Conservation (phyloP, 805 yeast genomes). For the Sugiyamaella mastotermitis region DNA sequence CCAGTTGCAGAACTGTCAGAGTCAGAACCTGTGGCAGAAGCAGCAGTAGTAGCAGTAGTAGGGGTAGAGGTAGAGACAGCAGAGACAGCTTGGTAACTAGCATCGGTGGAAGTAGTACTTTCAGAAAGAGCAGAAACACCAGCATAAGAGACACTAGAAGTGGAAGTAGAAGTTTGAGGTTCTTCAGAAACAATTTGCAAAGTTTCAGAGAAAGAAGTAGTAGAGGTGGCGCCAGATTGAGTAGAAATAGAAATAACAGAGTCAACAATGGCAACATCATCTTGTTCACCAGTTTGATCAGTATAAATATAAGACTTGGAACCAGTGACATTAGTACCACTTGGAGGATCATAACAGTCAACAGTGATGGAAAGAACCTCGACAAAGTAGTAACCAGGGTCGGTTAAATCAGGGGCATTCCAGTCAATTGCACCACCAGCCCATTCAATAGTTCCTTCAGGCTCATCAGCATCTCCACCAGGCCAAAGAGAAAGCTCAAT, state of each 20-base stretch:
- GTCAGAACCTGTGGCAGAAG: conserved; percentile 1
- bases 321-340: conserved; percentile 41
- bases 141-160: conserved; percentile 14
- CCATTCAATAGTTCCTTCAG: conserved; percentile 66
- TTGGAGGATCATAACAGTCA: conserved; percentile 70
- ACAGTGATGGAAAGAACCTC: conserved; percentile 54
- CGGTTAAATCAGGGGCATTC: conserved; percentile 64
- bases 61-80: conserved; percentile 11
- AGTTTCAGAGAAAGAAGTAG: conserved; percentile 11
- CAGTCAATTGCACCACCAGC: conserved; percentile 87
- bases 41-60: background rate
- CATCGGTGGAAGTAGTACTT: conserved; percentile 17
- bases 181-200: conserved; percentile 46
- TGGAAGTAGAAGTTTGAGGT: conserved; percentile 6
- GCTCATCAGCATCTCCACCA: conserved; percentile 44
- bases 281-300: conserved; percentile 38
- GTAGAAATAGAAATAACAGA: conserved; percentile 53
- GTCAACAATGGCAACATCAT: conserved; percentile 54
- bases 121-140: conserved; percentile 3
- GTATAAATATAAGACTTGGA: conserved; percentile 50
- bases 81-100: conserved; percentile 8
- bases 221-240: conserved; percentile 47
- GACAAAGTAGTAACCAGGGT: conserved; percentile 79
- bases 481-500: conserved; percentile 60
- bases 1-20: conserved; percentile 11